phyloP scores from a whole-genome alignment of 441 rosid species.

The Pelargonium citronellum region DNA sequence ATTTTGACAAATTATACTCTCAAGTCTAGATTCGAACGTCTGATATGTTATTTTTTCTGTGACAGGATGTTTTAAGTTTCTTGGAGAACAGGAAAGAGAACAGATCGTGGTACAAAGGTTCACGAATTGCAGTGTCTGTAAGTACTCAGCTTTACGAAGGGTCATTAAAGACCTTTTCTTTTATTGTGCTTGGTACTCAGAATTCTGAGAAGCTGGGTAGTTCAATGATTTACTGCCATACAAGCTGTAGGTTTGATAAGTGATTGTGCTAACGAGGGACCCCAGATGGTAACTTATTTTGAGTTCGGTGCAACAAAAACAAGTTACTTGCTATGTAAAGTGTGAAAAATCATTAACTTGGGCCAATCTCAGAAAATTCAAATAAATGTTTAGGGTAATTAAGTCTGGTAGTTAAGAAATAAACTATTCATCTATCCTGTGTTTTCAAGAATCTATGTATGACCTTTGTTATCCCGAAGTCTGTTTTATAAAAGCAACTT shows the following conservation, averaged over 20 bases:
- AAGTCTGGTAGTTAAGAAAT: no score
- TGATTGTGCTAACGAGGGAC: not conserved
- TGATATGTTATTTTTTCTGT: constrained; percentile 8
- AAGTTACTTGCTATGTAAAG: no score
- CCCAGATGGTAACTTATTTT: not conserved
- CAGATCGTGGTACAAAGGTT: constrained; percentile 94
- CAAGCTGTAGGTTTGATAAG: not conserved
- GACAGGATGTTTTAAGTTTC: constrained; percentile 77
- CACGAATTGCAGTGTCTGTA: constrained; percentile 82
- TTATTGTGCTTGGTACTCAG: no score
- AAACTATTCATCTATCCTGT: no score
- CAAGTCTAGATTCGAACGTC: not conserved
- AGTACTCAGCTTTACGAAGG: constrained; percentile 28
- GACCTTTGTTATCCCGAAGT: no score
- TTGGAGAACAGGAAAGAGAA: constrained; percentile 93
- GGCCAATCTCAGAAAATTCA: no score
- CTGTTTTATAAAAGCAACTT: not conserved
- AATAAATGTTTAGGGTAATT: no score
- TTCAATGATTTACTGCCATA: not conserved
- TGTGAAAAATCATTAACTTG: not conserved
- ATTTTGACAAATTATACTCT: not conserved
- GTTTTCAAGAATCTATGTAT: no score
- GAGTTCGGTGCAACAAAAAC: not conserved
- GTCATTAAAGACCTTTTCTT: no score
- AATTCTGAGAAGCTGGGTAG: no score